Evolutionary conservation across 176 grass and related monocot genomes (phyloP), one percentile per base, ranked within the genome.

Genomic region (Poa annua): DNA sequence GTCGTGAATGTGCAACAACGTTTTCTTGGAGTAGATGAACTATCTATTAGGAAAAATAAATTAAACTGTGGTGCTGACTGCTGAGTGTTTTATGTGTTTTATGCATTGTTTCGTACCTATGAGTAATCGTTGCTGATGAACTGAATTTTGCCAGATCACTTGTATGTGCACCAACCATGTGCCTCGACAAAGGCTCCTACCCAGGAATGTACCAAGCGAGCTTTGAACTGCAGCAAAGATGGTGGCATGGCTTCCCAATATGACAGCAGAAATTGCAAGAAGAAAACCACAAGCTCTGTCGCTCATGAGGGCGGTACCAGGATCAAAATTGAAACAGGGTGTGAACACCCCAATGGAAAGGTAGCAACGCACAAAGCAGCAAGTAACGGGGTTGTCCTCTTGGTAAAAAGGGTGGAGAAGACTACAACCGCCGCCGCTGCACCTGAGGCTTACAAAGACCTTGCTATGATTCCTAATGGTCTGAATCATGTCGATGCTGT

Each of bases 91-190:
- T 65, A 50, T 78, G 14, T 20, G 25, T 61, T 70, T 71, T 48
- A 45, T 56, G 73, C 55, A 48, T 5, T 1, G 74, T 83, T 75
- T 65, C 79, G 9, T 29, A 79, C 19, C 66, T 59, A n/a, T 15
- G 60, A 67, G 78, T 11, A 66, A 68, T 78, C 29, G 32, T 53
- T 73, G 48, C 79, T 85, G 41, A 88, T 78, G 12, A 75, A 48
- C 24, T 71, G 32, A 66, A 13, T 48, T 48, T 90, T 64, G 75
- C 44, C 93, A 96, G 92, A 89, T 84, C 68, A 78, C 78, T 66
- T 83, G 59, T 57, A 66, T 33, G 36, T 29, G 5, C 89, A 77
- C 84, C 65, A 63, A 86, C 83, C 81, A 76, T 84, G 49, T 71
- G 77, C 42, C 48, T 91, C 67, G 35, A 45, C 76, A 49, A 88